Conservation (phyloP, 2,329 filamentous ascomycete species). For the Magnaporthiopsis rhizophila region DNA sequence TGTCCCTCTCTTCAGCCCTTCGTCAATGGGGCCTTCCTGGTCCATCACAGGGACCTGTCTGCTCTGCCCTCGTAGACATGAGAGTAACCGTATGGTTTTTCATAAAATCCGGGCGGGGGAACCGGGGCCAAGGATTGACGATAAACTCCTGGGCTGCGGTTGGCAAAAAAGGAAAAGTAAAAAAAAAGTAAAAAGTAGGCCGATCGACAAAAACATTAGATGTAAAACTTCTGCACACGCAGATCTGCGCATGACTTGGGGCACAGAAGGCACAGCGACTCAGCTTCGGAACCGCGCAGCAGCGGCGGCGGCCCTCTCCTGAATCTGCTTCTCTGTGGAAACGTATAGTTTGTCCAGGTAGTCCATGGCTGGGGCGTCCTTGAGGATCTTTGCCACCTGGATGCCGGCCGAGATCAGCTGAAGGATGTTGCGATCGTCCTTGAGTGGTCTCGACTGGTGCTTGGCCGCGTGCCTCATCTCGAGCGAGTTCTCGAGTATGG, state of each 20-base stretch:
- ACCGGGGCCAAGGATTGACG: background rate
- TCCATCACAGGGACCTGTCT: background rate
- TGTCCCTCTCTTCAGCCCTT: background rate
- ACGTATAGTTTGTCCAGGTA: slow-evolving; percentile 75
- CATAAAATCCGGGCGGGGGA: background rate
- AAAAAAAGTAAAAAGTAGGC: background rate
- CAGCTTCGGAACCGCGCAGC: slow-evolving; percentile 30
- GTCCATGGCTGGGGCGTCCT: slow-evolving; percentile 76
- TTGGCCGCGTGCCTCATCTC: slow-evolving; percentile 83
- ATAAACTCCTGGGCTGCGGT: background rate
- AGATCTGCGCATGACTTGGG: background rate
- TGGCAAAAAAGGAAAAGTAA: background rate
- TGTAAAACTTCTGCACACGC: background rate
- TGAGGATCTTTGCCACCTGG: slow-evolving; percentile 80
- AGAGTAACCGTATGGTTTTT: background rate
- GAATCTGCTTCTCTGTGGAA: slow-evolving; percentile 71
- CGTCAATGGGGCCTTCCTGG: background rate
- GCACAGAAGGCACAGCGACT: background rate
- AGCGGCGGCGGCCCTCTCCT: slow-evolving; percentile 48
- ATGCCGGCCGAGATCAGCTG: slow-evolving; percentile 82
- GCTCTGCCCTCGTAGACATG: background rate
- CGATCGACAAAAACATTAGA: background rate
- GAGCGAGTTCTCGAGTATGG: slow-evolving; percentile 78
- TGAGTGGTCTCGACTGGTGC: slow-evolving; percentile 73
- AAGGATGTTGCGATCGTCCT: slow-evolving; percentile 82